phyloP scores from a whole-genome alignment of 345 rosid species.

The Eucalyptus curtisii region DNA sequence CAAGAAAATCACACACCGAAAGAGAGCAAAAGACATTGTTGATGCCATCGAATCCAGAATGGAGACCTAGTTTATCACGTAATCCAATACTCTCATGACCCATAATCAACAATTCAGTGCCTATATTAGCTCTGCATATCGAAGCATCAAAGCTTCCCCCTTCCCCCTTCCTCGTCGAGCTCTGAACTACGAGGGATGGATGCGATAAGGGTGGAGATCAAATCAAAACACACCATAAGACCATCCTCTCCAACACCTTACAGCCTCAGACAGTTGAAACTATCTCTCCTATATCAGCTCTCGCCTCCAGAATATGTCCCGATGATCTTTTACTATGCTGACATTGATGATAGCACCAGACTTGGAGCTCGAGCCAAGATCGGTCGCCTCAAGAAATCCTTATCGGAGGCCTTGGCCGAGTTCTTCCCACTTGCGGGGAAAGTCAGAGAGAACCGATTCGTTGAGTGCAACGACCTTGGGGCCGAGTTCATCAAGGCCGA shows the following conservation, averaged over 20 bases:
- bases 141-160: background rate
- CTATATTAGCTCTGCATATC: background rate
- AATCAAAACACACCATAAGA: slow-evolving; percentile 6
- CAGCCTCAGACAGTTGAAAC: slow-evolving; percentile 2
- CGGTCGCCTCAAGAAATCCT: background rate
- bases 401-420: background rate
- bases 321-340: slow-evolving; percentile 2
- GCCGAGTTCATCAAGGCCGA: background rate
- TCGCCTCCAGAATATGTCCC: background rate
- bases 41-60: background rate
- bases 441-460: background rate
- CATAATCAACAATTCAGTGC: background rate
- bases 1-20: background rate
- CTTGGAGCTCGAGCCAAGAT: background rate
- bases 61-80: background rate
- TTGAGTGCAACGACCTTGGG: slow-evolving; percentile 14
- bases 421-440: slow-evolving; percentile 13
- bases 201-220: background rate
- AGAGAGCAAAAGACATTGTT: background rate
- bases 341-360: background rate
- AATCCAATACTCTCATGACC: background rate
- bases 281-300: slow-evolving; percentile 15
- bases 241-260: slow-evolving; percentile 17
- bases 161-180: background rate
- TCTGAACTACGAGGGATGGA: background rate